Evolutionary conservation across 305 asterid species (phyloP).

Genomic region (Fraxinus velutina): DNA sequence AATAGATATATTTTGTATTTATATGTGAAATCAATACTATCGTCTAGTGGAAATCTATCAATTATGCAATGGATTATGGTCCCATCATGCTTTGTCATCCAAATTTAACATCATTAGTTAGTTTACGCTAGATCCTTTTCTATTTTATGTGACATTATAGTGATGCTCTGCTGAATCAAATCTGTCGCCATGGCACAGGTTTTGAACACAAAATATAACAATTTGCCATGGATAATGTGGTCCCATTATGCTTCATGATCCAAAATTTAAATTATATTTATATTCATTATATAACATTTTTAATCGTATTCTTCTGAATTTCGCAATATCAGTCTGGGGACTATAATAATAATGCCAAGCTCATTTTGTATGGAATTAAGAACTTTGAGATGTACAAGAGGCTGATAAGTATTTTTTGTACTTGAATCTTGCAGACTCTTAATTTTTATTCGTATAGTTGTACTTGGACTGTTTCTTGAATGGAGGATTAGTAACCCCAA

Average conservation of each 20-base stretch:
- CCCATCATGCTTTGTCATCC: neutral
- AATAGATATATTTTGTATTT: neutral
- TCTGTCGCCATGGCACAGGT: neutral
- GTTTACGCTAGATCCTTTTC: neutral
- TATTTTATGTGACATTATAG: neutral
- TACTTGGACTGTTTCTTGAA: slow-evolving; percentile 24
- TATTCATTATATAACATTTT: neutral
- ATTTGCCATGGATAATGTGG: neutral
- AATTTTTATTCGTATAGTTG: slow-evolving; percentile 26
- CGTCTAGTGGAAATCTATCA: neutral
- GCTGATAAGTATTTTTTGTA: slow-evolving; percentile 10
- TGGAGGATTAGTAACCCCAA: slow-evolving; percentile 29
- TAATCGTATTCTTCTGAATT: neutral
- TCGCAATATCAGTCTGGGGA: neutral
- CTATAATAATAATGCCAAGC: neutral
- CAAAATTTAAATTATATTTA: neutral
- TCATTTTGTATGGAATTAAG: neutral
- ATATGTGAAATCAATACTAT: neutral
- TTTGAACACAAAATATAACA: neutral
- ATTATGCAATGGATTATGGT: neutral
- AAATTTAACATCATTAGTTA: neutral
- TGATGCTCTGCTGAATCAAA: neutral
- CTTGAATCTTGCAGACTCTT: slow-evolving; percentile 22
- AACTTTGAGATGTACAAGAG: neutral
- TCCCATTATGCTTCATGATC: neutral